These are phyloP conservation scores for Candida silvatica DNA, from an alignment of 805 yeast species.

Conservation along the genomic window DNA sequence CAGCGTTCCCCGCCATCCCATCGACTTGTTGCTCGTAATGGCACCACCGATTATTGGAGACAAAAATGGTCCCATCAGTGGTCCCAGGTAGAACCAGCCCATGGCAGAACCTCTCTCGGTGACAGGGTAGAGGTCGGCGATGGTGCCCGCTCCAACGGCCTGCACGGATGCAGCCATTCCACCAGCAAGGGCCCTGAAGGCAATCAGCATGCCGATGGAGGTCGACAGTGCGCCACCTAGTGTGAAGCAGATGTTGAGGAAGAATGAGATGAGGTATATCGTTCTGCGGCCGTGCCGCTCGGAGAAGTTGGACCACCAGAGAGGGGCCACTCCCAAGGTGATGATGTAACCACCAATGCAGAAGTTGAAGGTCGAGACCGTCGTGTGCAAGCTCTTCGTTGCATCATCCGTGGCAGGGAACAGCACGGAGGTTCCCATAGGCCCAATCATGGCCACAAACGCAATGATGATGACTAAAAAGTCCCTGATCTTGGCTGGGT, in stretches of 20 bases:
- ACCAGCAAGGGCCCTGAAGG: slow-evolving; percentile 64
- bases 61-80: slow-evolving; percentile 70
- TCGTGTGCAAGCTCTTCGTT: slow-evolving; percentile 43
- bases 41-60: slow-evolving; percentile 81
- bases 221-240: slow-evolving; percentile 67
- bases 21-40: slow-evolving; percentile 40
- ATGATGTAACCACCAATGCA: slow-evolving; percentile 74
- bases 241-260: slow-evolving; percentile 53
- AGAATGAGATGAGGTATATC: slow-evolving; percentile 62
- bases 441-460: slow-evolving; percentile 69
- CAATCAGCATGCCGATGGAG: slow-evolving; percentile 52
- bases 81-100: slow-evolving; percentile 76
- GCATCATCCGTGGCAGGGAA: slow-evolving; percentile 69
- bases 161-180: slow-evolving; percentile 83
- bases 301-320: slow-evolving; percentile 84
- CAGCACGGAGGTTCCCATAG: slow-evolving; percentile 82
- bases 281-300: slow-evolving; percentile 70
- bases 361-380: slow-evolving; percentile 55
- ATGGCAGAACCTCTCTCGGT: slow-evolving; percentile 69
- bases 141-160: slow-evolving; percentile 85
- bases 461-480: slow-evolving; percentile 58
- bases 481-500: slow-evolving; percentile 41
- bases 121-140: slow-evolving; percentile 61
- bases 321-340: slow-evolving; percentile 69
- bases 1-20: slow-evolving; percentile 89